These are phyloP conservation scores for Pythium rishiriense DNA, from an alignment of 352 stramenopile species.

Conservation along the genomic window DNA sequence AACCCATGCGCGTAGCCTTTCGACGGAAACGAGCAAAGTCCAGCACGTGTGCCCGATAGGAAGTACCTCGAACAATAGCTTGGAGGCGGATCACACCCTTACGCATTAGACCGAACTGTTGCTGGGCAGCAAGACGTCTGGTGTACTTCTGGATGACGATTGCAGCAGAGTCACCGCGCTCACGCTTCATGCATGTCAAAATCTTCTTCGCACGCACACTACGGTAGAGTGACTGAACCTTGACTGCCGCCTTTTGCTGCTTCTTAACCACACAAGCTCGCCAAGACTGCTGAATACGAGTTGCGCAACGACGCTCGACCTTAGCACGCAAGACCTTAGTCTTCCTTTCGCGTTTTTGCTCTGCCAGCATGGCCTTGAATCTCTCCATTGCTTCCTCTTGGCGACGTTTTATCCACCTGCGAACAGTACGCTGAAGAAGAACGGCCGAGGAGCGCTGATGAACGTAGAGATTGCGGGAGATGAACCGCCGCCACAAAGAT, in stretches of 20 bases:
- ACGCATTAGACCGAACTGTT: neutral
- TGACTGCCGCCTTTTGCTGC: conserved; percentile 26
- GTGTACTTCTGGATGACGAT: conserved; percentile 12
- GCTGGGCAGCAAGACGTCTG: neutral
- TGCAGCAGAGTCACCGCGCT: conserved; percentile 25
- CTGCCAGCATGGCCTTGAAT: conserved; percentile 23
- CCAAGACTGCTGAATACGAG: conserved; percentile 39
- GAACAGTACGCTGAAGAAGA: conserved; percentile 15
- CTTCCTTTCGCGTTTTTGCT: conserved; percentile 23
- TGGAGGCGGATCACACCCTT: conserved; percentile 10
- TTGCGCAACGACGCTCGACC: conserved; percentile 24
- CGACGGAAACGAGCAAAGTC: conserved; percentile 18
- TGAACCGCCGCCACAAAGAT: neutral
- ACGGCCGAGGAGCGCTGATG: neutral
- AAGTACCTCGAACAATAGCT: conserved; percentile 10
- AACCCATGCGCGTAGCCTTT: conserved; percentile 4
- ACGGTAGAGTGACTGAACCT: conserved; percentile 35
- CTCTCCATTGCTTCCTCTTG: conserved; percentile 14
- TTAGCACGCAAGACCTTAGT: conserved; percentile 23
- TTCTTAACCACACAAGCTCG: conserved; percentile 16
- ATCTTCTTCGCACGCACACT: conserved; percentile 20
- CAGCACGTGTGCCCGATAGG: conserved; percentile 4
- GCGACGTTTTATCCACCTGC: conserved; percentile 15
- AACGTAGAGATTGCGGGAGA: neutral
- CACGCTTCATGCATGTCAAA: conserved; percentile 32